These are phyloP conservation scores for Pyrenula aspistea DNA, from an alignment of 495 filamentous ascomycete genomes.

Conservation along the genomic window DNA sequence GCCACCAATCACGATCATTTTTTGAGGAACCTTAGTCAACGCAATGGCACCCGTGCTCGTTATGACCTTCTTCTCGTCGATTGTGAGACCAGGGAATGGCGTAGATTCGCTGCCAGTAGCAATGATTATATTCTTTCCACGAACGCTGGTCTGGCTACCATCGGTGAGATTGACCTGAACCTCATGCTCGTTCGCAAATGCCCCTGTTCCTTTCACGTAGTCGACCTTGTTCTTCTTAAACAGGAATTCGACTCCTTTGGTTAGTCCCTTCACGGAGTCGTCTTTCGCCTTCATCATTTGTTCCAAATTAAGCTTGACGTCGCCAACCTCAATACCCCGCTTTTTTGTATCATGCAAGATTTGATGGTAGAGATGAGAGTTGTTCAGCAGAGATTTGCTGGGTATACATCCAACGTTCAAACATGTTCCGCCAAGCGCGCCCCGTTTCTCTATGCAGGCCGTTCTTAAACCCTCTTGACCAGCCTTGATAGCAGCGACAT, in stretches of 20 bases:
- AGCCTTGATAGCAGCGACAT: conserved; percentile 98
- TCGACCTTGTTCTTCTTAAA: conserved; percentile 99
- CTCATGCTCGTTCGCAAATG: conserved; percentile 82
- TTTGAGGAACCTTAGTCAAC: conserved; percentile 83
- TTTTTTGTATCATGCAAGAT: conserved; percentile 94
- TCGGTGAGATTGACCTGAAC: conserved; percentile 81
- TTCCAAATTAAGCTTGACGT: conserved; percentile 88
- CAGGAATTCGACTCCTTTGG: conserved; percentile 94
- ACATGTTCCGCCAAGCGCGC: conserved; percentile 88
- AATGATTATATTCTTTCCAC: conserved; percentile 94
- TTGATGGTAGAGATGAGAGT: conserved; percentile 97
- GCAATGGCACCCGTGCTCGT: conserved; percentile 92
- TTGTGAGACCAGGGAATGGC: conserved; percentile 88
- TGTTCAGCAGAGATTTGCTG: conserved; percentile 98
- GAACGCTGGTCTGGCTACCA: conserved; percentile 74
- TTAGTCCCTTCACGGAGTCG: conserved; percentile 73
- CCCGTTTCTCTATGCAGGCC: conserved; percentile 96
- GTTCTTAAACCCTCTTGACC: conserved; percentile 98
- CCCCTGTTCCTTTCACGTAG: conserved; percentile 84
- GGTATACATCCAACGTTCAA: conserved; percentile 99
- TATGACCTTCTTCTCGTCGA: conserved; percentile 95
- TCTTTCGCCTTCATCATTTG: conserved; percentile 99
- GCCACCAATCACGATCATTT: conserved; percentile 95
- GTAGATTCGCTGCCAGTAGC: conserved; percentile 90
- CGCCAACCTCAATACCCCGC: conserved; percentile 90